Base-by-base conservation (phyloP, 2,329 filamentous ascomycete species). In the Aspergillus proliferans region DNA sequence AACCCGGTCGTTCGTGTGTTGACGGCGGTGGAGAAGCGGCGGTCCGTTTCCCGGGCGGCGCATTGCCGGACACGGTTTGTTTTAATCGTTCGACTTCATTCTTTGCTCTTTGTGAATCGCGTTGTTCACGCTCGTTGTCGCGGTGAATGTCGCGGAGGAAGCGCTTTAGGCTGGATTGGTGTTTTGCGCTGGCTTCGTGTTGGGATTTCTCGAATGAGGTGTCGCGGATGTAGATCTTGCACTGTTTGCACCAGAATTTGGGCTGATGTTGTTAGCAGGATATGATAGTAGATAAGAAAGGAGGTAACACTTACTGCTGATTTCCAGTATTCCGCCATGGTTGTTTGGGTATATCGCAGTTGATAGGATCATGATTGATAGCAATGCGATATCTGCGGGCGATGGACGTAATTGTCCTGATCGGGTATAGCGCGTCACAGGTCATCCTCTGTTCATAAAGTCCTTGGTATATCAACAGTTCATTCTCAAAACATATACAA, bases 241-340 rank as follows among this genome's bases (percentile, higher is more conserved):
- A 98, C 76, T 95, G 88, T 71, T 97, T 97, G 81, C 93, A 98
- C 90, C 91, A 97, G 74, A 95, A 95, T 67, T 86, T 92, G 5
- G 91, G 91, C 68, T 84, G 40, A 9, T 10, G 15, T n/a, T 18
- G 45, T 70, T 49, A 67, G 61, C 38, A 47, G 19, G 22, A 5
- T 30, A 9, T 6, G 6, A 8, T 26, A 6, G 6, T 22, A 22
- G 8, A 39, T 14, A 9, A 33, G 26, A 2, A 22, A 8, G 3
- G 2, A 5, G 18, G 21, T 33, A 7, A 21, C 15, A 64, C 74
- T 69, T 66, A 82, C 81, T 30, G 91, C 95, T 18, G 92, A 96
- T 69, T 97, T 97, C 93, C 93, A 97, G 73, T 95, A 94, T 77
- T 97, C 93, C 0, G 93, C 85, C 93, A 98, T 97, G 44, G 34